Percentiles rank a stretch among this genome's conserved stretches.
Conservation (phyloP, 345 rosid species). For the Tarenaya hassleriana region DNA sequence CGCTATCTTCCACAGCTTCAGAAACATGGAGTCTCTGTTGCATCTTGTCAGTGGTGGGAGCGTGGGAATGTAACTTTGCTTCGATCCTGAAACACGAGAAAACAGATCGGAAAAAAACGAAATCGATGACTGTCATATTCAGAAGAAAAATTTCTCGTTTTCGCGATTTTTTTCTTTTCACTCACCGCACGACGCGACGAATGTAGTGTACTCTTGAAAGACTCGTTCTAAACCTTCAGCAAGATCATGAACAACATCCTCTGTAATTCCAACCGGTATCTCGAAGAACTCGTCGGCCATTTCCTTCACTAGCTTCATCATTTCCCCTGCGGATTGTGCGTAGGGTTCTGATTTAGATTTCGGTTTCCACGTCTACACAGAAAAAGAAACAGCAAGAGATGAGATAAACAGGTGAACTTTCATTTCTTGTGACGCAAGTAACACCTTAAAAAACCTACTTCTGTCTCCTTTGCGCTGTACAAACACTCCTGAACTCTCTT, state of each 20-base stretch:
- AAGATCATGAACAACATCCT: slow-evolving; percentile 61
- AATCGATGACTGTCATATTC: background rate
- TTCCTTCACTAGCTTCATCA: slow-evolving; percentile 55
- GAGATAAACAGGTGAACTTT: background rate
- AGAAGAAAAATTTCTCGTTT: slow-evolving; percentile 6
- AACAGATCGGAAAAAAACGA: background rate
- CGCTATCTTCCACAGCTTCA: slow-evolving; percentile 62
- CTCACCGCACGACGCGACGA: slow-evolving; percentile 82
- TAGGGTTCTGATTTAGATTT: slow-evolving; percentile 87
- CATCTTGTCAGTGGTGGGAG: slow-evolving; percentile 87
- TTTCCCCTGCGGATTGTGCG: slow-evolving; percentile 62
- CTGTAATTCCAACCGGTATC: slow-evolving; percentile 68
- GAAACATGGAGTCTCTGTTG: slow-evolving; percentile 56
- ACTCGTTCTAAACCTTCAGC: slow-evolving; percentile 58
- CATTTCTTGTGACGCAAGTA: slow-evolving; percentile 2
- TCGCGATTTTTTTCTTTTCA: background rate
- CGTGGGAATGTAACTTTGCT: slow-evolving; percentile 67
- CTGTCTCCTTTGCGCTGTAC: slow-evolving; percentile 69
- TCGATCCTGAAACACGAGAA: slow-evolving; percentile 42
- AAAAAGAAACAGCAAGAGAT: background rate
- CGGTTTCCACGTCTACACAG: slow-evolving; percentile 92
- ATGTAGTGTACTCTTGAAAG: slow-evolving; percentile 59
- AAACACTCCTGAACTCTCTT: slow-evolving; percentile 39
- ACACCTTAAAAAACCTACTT: slow-evolving; percentile 37
- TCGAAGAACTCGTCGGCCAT: slow-evolving; percentile 71